phyloP scores from a whole-genome alignment of 768 basidiomycete genomes.

The Terana coerulea region DNA sequence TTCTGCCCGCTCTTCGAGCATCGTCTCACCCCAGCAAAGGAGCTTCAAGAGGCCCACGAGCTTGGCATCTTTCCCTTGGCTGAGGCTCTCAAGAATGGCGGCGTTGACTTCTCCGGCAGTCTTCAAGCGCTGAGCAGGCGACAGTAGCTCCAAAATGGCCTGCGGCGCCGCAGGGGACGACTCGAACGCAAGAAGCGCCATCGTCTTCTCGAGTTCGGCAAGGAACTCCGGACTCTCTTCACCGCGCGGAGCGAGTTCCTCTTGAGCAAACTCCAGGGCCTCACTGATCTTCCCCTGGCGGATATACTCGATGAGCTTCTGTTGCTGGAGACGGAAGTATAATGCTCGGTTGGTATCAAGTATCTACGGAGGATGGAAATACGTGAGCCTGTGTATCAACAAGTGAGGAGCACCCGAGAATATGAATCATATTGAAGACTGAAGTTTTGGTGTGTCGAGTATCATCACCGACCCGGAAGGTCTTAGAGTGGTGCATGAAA shows the following conservation, averaged over 20 bases:
- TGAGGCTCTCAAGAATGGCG: slow-evolving; percentile 87
- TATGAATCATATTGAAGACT: slow-evolving; percentile 99
- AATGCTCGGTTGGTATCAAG: slow-evolving; percentile 91
- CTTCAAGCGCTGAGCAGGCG: slow-evolving; percentile 84
- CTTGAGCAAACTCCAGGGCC: slow-evolving; percentile 88
- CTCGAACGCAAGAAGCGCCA: slow-evolving; percentile 88
- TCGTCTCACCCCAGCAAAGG: slow-evolving; percentile 82
- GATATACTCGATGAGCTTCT: slow-evolving; percentile 93
- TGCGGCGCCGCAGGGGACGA: slow-evolving; percentile 55
- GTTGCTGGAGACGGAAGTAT: slow-evolving; percentile 95
- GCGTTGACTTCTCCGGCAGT: slow-evolving; percentile 97
- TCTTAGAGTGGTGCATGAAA: slow-evolving; percentile 99
- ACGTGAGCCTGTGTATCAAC: slow-evolving; percentile 13
- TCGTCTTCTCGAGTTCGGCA: slow-evolving; percentile 87
- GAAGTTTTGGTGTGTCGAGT: slow-evolving; percentile 75
- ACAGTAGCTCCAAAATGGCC: slow-evolving; percentile 74
- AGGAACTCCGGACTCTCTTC: slow-evolving; percentile 95
- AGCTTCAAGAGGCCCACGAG: slow-evolving; percentile 78
- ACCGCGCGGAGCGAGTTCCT: slow-evolving; percentile 90
- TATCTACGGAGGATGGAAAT: slow-evolving; percentile 55
- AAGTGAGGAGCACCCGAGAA: slow-evolving; percentile 23
- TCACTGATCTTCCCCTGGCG: slow-evolving; percentile 74
- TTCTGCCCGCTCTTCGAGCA: slow-evolving; percentile 73
- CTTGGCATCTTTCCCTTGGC: slow-evolving; percentile 92
- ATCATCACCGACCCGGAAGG: slow-evolving; percentile 80